Base-by-base conservation (phyloP, 2,329 filamentous ascomycete species). In the Neodidymelliopsis sp. region DNA sequence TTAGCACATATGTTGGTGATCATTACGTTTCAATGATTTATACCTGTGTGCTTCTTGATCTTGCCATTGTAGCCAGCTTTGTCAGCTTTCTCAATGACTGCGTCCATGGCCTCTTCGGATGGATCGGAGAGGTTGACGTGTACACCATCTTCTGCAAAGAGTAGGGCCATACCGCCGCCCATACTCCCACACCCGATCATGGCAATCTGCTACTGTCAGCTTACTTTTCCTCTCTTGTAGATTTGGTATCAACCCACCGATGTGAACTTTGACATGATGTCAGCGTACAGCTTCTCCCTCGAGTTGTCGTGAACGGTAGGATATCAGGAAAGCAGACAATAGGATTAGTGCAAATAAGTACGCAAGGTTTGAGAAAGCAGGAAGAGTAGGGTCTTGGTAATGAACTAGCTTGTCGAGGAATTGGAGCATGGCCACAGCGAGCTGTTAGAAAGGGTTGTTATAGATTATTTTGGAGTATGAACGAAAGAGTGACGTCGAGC, bases 161-260 rank as follows among this genome's bases (percentile, higher is more conserved):
- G 74, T 11, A 86, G 70, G 8, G 81, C 76, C 77, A 86, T 81
- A 48, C 79, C 81, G 4, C 77, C 79, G n/a, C 83, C 84, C 81
- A 85, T 86, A 57, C 76, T 80, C 4, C 82, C 82, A 13, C 78
- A 81, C 16, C 81, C 82, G 28, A 84, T 78, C 73, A 84, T 81
- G 39, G 79, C 81, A 52, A 85, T 69, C 76, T 81, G 37, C 1
- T n/a, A 0, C 23, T 12, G n/a, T 63, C 9, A 63, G 51, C 9
- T 15, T n/a, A 9, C 4, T 16, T 30, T 16, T 36, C 15, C 4
- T 19, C 10, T 25, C n/a, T 4, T n/a, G 6, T 2, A n/a, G 6
- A 7, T 22, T 19, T 0, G 10, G 5, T 6, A 9, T 31, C 2
- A 16, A 60, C 67, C 49, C 41, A 67, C 65, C 20, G 62, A 57